A percentile compares a stretch with the other conserved stretches of the same genome.
phyloP scores from a whole-genome alignment of 2,329 filamentous ascomycete genomes.

The Botrytis porri region DNA sequence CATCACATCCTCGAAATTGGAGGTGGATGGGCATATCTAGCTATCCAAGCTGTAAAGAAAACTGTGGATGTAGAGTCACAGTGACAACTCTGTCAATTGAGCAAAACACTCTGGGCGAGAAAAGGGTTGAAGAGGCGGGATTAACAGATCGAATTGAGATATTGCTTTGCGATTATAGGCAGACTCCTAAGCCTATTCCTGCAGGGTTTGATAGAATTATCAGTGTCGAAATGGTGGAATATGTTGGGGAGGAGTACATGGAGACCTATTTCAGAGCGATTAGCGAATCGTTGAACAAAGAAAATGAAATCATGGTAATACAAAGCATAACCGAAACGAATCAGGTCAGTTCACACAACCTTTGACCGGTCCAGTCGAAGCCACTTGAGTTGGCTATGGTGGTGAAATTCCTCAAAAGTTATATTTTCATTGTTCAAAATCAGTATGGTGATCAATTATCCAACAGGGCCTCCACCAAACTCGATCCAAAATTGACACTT shows the following conservation, averaged over 20 bases:
- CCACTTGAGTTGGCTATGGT: neutral
- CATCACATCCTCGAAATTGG: constrained; percentile 72
- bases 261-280: constrained; percentile 62
- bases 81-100: constrained; percentile 63
- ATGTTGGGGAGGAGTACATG: constrained; percentile 63
- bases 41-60: constrained; percentile 61
- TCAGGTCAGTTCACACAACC: neutral
- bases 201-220: constrained; percentile 64
- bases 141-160: constrained; percentile 58
- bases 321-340: constrained; percentile 67
- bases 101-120: constrained; percentile 63
- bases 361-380: neutral
- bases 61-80: constrained; percentile 66
- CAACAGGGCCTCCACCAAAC: constrained; percentile 20
- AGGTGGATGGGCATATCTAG: constrained; percentile 69
- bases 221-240: constrained; percentile 73
- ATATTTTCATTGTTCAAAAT: neutral
- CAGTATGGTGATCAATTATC: neutral
- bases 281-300: constrained; percentile 58
- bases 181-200: constrained; percentile 47
- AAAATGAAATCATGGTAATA: constrained; percentile 62
- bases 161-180: constrained; percentile 63
- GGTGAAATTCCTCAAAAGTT: neutral
- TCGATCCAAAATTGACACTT: constrained; percentile 37
- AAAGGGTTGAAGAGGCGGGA: constrained; percentile 57